phyloP scores from a whole-genome alignment of 371 early-diverging fungal genomes.

The Funneliformis caledonium region DNA sequence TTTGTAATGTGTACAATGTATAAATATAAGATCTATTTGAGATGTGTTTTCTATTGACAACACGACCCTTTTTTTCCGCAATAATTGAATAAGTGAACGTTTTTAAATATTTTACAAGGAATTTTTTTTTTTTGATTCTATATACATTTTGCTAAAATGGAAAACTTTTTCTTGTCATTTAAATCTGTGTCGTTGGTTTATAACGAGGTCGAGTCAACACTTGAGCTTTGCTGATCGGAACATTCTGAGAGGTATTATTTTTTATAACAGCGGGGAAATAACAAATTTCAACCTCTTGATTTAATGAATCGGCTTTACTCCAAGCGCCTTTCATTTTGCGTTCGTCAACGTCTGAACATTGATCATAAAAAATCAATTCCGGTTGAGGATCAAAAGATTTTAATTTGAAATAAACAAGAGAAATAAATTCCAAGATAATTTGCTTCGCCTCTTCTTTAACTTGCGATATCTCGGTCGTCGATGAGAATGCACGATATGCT shows the following conservation, averaged over 20 bases:
- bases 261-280: conserved; percentile 12
- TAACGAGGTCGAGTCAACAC: neutral
- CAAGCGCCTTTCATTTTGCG: neutral
- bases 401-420: neutral
- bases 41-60: too few relatives aligned
- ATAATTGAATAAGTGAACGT: too few relatives aligned
- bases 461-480: neutral
- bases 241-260: neutral
- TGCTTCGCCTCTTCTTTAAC: neutral
- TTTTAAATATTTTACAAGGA: too few relatives aligned
- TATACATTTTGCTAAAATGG: neutral
- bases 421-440: neutral
- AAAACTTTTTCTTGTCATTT: neutral
- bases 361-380: neutral
- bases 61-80: too few relatives aligned
- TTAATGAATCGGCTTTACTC: neutral
- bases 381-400: conserved; percentile 9
- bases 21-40: too few relatives aligned
- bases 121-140: neutral
- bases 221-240: neutral
- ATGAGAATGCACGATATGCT: neutral
- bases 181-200: neutral
- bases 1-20: too few relatives aligned
- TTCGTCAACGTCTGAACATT: neutral
- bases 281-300: neutral